Evolutionary conservation across 306 rosid genomes (phyloP), one percentile per base, ranked within the genome.

Genomic region (Vigna angularis): DNA sequence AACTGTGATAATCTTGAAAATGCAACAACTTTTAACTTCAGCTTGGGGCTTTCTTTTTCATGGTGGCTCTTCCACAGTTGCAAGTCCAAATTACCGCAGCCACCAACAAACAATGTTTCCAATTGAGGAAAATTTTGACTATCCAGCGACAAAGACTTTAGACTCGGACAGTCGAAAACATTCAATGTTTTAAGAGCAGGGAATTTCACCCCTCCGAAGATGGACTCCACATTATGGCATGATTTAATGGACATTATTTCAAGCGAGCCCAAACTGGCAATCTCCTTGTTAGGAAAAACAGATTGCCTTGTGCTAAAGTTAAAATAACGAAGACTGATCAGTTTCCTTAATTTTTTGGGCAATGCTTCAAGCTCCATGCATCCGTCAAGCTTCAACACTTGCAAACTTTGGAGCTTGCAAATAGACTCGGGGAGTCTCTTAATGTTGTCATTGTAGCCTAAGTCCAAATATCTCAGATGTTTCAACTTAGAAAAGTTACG

Each of bases 381-480:
- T 0, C 6, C 2, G 3, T 0, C 0, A 17, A 53, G 0, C 0
- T 0, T 2, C 5, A 53, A 18, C 12, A 18, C 4, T 17, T 2
- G 28, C 59, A 53, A 18, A 18, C 20, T 53, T 53, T 53, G 59
- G 59, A 53, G 59, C 3, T 50, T 50, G 20, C 56, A 17, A 53
- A 53, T 53, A 9, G 59, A 17, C 3, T 53, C 59, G 0, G 59
- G 59, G 26, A 53, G 5, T 53, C 28, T 53, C 28, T 55, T 20
- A 10, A 55, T 20, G 11, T 20, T 8, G 2, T 0, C 0, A 53
- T 53, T 53, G 0, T 3, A 0, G 5, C 0, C 0, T 8, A 53
- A 18, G 13, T 4, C 18, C 5, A 53, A 53, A 53, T 18, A 53
- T 53, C 30, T 18, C 6, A 53, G 18, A 26, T 53, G 59, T 18